These are phyloP conservation scores for Brassica carinata DNA, from an alignment of 345 rosid species.

Conservation along the genomic window DNA sequence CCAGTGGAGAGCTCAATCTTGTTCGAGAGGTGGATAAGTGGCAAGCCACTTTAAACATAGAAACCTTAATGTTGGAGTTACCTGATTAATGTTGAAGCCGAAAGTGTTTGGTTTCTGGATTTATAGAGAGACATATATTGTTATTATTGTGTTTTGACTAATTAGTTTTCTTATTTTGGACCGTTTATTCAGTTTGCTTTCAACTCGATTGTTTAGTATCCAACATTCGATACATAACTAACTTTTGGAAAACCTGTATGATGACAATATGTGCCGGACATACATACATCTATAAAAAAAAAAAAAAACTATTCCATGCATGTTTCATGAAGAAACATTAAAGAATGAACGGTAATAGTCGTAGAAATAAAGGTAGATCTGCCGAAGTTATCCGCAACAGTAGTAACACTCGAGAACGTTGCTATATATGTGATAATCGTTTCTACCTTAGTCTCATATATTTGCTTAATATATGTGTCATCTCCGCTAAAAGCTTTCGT, in stretches of 20 bases:
- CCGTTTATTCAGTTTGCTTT: neutral
- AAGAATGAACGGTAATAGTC: neutral
- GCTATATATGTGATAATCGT: neutral
- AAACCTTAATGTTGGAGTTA: conserved; percentile 7
- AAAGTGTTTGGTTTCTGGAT: neutral
- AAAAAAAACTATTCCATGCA: neutral
- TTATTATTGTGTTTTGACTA: neutral
- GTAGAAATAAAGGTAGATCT: neutral
- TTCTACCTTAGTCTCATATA: too few species aligned
- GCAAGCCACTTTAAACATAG: conserved; percentile 26
- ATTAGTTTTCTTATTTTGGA: neutral
- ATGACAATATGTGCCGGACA: neutral
- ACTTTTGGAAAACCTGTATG: neutral
- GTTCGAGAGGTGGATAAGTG: conserved; percentile 32
- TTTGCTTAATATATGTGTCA: too few species aligned
- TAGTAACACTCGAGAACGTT: neutral
- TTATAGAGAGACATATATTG: neutral
- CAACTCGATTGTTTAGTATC: neutral
- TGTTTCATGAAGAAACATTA: neutral
- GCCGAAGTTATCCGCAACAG: neutral
- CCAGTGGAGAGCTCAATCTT: conserved; percentile 51
- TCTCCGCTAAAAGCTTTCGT: too few species aligned
- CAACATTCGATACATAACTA: neutral
- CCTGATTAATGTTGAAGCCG: neutral
- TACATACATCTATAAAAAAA: too few species aligned